Evolutionary conservation across 371 early-diverging fungal species (phyloP).

Genomic region (Vittaforma corneae): DNA sequence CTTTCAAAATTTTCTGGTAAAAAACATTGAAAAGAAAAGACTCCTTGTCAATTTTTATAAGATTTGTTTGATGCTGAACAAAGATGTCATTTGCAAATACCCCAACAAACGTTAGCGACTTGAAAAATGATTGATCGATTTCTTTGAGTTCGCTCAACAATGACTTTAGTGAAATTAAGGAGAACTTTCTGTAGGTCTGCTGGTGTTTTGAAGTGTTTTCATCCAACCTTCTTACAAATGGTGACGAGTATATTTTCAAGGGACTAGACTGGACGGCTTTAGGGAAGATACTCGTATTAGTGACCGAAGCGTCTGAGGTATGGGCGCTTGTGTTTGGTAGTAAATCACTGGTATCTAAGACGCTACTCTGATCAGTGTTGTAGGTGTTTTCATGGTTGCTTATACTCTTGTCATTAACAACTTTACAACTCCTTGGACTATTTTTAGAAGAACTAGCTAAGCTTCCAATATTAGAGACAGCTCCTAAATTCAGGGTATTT

Average conservation of each 20-base stretch:
- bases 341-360: no score
- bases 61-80: background rate
- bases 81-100: background rate
- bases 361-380: no score
- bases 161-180: background rate
- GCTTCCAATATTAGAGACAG: no score
- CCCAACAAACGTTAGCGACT: background rate
- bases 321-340: no score
- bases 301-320: no score
- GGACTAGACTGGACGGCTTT: background rate
- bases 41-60: background rate
- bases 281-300: no score
- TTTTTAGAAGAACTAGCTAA: no score
- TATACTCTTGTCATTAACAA: no score
- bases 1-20: background rate
- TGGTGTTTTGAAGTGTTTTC: background rate
- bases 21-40: background rate
- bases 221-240: background rate
- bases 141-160: background rate
- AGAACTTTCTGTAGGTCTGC: background rate
- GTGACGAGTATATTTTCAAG: background rate
- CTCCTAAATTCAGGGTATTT: no score
- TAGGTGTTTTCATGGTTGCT: no score
- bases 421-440: no score
- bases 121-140: background rate